These are phyloP conservation scores for Tolypocladium album DNA, from an alignment of 2,329 filamentous ascomycete genomes.

Conservation along the genomic window DNA sequence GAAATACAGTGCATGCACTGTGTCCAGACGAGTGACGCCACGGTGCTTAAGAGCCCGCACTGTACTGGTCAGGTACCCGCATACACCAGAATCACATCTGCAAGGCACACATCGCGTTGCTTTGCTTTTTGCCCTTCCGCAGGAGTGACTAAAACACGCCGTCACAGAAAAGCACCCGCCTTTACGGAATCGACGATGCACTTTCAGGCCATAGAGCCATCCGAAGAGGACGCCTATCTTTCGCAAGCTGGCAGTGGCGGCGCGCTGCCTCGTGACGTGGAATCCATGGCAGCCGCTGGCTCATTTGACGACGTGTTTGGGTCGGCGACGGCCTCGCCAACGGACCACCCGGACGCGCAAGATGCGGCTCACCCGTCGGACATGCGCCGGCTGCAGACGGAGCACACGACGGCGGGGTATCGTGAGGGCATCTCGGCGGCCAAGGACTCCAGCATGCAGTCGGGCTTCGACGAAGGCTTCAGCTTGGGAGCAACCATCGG, in stretches of 20 bases:
- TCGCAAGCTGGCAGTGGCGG: constrained; percentile 8
- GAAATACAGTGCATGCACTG: background rate
- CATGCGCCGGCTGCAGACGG: constrained; percentile 60
- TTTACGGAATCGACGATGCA: constrained; percentile 15
- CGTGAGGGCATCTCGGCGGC: constrained; percentile 72
- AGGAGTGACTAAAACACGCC: background rate
- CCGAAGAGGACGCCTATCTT: constrained; percentile 15
- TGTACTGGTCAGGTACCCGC: background rate
- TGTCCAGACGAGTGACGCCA: background rate
- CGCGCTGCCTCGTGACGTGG: background rate
- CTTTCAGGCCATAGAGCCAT: constrained; percentile 20
- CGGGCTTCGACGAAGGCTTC: constrained; percentile 87
- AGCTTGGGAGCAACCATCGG: constrained; percentile 74
- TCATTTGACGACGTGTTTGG: constrained; percentile 27
- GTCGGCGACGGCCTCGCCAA: constrained; percentile 12
- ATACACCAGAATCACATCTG: background rate
- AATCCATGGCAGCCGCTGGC: constrained; percentile 5
- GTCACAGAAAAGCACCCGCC: background rate
- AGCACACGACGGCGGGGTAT: constrained; percentile 79
- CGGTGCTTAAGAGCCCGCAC: background rate
- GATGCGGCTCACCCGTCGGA: constrained; percentile 43
- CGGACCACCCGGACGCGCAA: constrained; percentile 4
- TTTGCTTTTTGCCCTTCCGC: background rate
- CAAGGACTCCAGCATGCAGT: constrained; percentile 69
- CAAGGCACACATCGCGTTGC: background rate